A percentile compares a stretch with the other conserved stretches of the same genome.
Conservation (phyloP, 2,329 filamentous ascomycete genomes). For the Penicillium capsulatum region DNA sequence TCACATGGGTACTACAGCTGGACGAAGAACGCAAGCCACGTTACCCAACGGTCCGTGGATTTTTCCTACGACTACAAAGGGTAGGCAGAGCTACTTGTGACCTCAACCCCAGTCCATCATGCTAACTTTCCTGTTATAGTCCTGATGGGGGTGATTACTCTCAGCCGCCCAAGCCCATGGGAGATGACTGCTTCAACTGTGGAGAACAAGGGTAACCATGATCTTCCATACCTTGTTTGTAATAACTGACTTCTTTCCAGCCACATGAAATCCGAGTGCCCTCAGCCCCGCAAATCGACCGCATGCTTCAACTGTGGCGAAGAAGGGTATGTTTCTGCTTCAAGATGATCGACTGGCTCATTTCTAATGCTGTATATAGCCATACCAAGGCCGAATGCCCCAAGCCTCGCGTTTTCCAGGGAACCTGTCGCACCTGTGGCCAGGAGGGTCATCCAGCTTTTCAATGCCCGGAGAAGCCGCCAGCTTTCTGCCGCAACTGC, state of each 20-base stretch:
- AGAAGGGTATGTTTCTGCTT: constrained; percentile 29
- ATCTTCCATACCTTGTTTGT: not conserved
- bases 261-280: constrained; percentile 44
- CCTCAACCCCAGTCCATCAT: no score
- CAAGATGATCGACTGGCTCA: not conserved
- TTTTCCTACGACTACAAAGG: no score
- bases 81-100: no score
- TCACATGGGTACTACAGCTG: no score
- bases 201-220: constrained; percentile 3
- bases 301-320: constrained; percentile 45
- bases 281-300: constrained; percentile 39
- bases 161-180: no score
- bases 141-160: no score
- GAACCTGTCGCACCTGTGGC: constrained; percentile 45
- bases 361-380: not conserved
- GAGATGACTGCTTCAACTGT: constrained; percentile 9
- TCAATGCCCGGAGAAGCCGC: constrained; percentile 43
- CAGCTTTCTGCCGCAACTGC: constrained; percentile 47
- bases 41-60: no score
- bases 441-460: constrained; percentile 45
- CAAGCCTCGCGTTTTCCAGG: constrained; percentile 46
- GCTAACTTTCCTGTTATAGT: no score
- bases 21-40: no score
- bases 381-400: constrained; percentile 37
- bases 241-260: constrained; percentile 21